Percentiles rank a stretch among this genome's conserved stretches.
Evolutionary conservation across 2,329 filamentous ascomycete species (phyloP).

Genomic region (Aspergillus neoniger): DNA sequence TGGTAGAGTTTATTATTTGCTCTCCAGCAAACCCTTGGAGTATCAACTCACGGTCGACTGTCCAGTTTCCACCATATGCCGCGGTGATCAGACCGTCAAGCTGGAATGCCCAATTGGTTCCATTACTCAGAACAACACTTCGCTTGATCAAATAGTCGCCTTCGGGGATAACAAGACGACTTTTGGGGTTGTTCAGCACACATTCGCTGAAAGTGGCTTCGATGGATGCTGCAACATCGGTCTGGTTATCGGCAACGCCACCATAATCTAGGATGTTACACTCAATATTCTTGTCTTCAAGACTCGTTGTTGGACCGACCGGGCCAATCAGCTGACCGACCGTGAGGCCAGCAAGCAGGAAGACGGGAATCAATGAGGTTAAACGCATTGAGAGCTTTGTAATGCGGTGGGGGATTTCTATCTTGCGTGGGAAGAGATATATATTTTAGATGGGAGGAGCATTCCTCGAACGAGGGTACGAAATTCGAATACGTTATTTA

Average conservation of each 20-base stretch:
- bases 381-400: too few species aligned
- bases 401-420: too few species aligned
- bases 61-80: constrained; percentile 33
- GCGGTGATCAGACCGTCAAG: constrained; percentile 38
- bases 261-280: constrained; percentile 40
- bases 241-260: constrained; percentile 32
- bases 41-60: constrained; percentile 31
- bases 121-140: constrained; percentile 31
- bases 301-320: constrained; percentile 32
- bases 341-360: background rate
- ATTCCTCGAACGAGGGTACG: too few species aligned
- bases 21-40: constrained; percentile 33
- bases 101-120: constrained; percentile 38
- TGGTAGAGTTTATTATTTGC: constrained; percentile 31
- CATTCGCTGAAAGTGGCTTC: constrained; percentile 31
- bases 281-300: constrained; percentile 28
- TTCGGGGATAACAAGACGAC: constrained; percentile 30
- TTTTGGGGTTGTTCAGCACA: constrained; percentile 21
- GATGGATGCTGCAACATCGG: constrained; percentile 34
- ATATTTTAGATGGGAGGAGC: too few species aligned
- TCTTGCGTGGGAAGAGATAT: too few species aligned
- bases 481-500: too few species aligned
- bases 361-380: too few species aligned
- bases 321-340: constrained; percentile 22
- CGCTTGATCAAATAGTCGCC: constrained; percentile 32